Conservation (phyloP, 305 asterid species). For the Solanum aculeatissimum region DNA sequence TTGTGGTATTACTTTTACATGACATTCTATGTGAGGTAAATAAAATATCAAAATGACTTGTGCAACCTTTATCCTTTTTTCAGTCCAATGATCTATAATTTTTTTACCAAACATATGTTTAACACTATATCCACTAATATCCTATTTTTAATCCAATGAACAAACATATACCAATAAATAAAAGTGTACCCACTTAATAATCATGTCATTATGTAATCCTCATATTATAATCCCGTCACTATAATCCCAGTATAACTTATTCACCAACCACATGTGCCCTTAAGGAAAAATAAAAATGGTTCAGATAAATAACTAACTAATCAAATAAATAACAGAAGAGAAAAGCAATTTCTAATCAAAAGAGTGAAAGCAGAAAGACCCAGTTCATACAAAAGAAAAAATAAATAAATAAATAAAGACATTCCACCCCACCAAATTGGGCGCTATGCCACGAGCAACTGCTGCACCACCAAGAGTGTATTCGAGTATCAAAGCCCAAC, state of each 20-base stretch:
- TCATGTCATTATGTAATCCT: background rate
- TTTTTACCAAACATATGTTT: background rate
- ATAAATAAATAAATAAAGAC: background rate
- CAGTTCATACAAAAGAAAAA: background rate
- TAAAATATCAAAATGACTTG: background rate
- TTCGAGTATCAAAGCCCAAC: constrained; percentile 82
- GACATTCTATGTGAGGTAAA: too few relatives aligned
- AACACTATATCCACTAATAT: background rate
- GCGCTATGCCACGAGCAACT: constrained; percentile 85
- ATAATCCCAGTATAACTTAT: background rate
- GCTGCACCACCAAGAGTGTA: constrained; percentile 90
- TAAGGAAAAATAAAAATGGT: background rate
- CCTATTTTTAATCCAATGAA: background rate
- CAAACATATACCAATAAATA: background rate
- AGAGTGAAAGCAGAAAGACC: background rate
- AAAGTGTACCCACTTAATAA: background rate
- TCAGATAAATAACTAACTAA: background rate
- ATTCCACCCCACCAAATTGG: constrained; percentile 50
- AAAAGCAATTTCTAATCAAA: background rate
- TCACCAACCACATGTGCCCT: background rate
- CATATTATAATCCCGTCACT: background rate
- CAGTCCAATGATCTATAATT: background rate
- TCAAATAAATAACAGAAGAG: background rate
- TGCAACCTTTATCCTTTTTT: background rate
- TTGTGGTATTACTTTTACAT: too few relatives aligned